Base-by-base conservation (phyloP, 2,329 filamentous ascomycete species). In the Tolypocladium pustulatum region DNA sequence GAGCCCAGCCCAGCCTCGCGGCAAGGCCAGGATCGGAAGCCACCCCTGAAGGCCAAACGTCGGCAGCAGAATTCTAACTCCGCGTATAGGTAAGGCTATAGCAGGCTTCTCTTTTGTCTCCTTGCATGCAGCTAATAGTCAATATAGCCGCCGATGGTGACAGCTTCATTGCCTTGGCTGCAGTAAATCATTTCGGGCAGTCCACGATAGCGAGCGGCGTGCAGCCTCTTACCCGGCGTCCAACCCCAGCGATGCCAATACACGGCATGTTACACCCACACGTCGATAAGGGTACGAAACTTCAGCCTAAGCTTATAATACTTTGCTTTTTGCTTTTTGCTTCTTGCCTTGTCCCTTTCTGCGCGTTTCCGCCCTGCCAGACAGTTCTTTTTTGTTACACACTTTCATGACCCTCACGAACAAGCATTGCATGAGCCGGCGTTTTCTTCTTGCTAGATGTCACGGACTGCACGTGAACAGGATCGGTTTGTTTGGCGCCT, bases 91-190 rank as follows among this genome's bases (percentile, higher is more conserved):
- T 73, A 65, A 63, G 66, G 57, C 32, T 46, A 25, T n/a, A 41
- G 27, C 37, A 13, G 22, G 32, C 30, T 41, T 32, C 57, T 3
- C 7, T 13, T 22, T 13, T 5, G 7, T 22, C 2, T 6, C 20
- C 30, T 5, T 15, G 49, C 5, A 22, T 34, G n/a, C 20, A 15
- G 20, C 61, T 46, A 57, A 51, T 13, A 22, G 56, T 36, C 2
- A 22, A 52, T 13, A 57, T 12, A 74, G 72, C 57, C 72, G 72
- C n/a, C 72, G 72, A 51, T 74, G 72, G 72, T 74, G 64, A 54
- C 12, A 32, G 20, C 12, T 30, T 32, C 20, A 2, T n/a, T 8
- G n/a, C 6, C 3, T 43, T 15, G 15, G 17, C 9, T n/a, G 30
- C 30, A 22, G 30, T 20, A 34, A 22, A 22, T 7, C 5, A 4